A percentile compares a stretch with the other conserved stretches of the same genome.
Conservation (phyloP, 2,329 filamentous ascomycete species). For the Colletotrichum cereale region DNA sequence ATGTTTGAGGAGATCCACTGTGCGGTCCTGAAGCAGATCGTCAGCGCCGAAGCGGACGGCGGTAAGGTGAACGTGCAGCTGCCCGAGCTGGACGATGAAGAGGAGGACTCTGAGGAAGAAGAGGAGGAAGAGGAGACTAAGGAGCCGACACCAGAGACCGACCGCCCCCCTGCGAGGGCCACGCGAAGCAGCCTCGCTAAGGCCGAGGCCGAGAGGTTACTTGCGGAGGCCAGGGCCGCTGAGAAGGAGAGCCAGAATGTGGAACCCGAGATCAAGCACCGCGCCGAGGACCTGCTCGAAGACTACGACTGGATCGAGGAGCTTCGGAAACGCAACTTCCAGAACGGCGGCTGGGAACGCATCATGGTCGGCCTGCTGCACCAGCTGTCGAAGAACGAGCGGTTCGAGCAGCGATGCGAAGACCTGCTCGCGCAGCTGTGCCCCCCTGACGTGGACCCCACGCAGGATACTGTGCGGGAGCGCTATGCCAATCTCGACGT, state of each 20-base stretch:
- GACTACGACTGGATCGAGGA: conserved; percentile 88
- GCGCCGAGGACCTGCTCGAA: conserved; percentile 80
- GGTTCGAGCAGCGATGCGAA: conserved; percentile 79
- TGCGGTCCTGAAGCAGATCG: conserved; percentile 87
- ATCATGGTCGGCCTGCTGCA: conserved; percentile 89
- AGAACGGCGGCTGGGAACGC: conserved; percentile 89
- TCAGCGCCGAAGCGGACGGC: conserved; percentile 79
- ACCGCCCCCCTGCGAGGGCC: conserved; percentile 76
- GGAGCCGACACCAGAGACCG: conserved; percentile 76
- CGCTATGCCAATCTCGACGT: conserved; percentile 84
- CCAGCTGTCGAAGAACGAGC: conserved; percentile 82
- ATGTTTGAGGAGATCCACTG: conserved; percentile 93
- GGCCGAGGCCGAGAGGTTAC: conserved; percentile 77
- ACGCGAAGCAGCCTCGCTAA: conserved; percentile 90
- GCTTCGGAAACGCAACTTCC: conserved; percentile 85
- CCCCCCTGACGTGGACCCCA: conserved; percentile 81
- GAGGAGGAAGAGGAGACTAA: conserved; percentile 67
- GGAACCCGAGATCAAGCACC: conserved; percentile 68
- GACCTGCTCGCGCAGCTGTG: conserved; percentile 85
- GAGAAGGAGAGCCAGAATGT: conserved; percentile 57
- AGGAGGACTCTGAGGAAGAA: conserved; percentile 74
- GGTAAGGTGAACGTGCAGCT: conserved; percentile 85
- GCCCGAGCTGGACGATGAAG: conserved; percentile 79
- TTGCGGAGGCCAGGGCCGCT: conserved; percentile 68
- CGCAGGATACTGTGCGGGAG: conserved; percentile 76